Conservation (phyloP, 129 eudicot genomes). For the Helianthus tuberosus region DNA sequence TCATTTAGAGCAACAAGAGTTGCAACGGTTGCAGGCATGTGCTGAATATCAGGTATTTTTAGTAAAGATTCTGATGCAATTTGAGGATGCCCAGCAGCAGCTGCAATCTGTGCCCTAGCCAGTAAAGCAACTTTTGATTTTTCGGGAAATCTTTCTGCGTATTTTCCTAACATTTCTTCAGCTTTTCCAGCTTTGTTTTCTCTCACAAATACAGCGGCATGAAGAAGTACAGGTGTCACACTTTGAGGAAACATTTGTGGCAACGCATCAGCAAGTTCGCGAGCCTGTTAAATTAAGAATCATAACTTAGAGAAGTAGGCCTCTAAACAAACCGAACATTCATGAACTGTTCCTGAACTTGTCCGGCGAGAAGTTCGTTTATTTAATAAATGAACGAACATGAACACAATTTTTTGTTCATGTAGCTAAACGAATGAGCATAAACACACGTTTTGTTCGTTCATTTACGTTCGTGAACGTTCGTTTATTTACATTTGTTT, state of each 20-base stretch:
- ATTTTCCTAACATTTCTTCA: slow-evolving; percentile 72
- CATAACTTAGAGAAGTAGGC: neutral
- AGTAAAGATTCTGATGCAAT: slow-evolving; percentile 75
- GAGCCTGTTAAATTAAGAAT: slow-evolving; percentile 56
- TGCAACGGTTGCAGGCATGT: slow-evolving; percentile 96
- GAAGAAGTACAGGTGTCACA: slow-evolving; percentile 75
- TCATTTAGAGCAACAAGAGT: slow-evolving; percentile 82
- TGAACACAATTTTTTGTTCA: too few relatives aligned
- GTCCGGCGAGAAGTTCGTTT: too few relatives aligned
- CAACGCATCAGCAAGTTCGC: slow-evolving; percentile 78
- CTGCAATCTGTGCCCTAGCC: slow-evolving; percentile 91
- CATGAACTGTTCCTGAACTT: too few relatives aligned
- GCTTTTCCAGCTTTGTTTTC: slow-evolving; percentile 91
- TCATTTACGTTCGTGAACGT: too few relatives aligned
- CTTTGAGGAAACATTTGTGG: slow-evolving; percentile 71
- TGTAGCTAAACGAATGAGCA: too few relatives aligned
- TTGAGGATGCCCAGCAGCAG: slow-evolving; percentile 85
- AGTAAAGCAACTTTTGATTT: slow-evolving; percentile 58
- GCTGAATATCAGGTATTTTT: slow-evolving; percentile 81
- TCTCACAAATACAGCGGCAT: slow-evolving; percentile 84
- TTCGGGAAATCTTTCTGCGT: slow-evolving; percentile 64
- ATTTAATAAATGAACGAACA: too few relatives aligned
- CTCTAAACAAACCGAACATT: too few relatives aligned
- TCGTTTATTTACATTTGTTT: too few relatives aligned
- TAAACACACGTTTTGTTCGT: too few relatives aligned